Evolutionary conservation across 495 filamentous ascomycete genomes (phyloP), one percentile per base, ranked within the genome.

Genomic region (Xylaria venustula): DNA sequence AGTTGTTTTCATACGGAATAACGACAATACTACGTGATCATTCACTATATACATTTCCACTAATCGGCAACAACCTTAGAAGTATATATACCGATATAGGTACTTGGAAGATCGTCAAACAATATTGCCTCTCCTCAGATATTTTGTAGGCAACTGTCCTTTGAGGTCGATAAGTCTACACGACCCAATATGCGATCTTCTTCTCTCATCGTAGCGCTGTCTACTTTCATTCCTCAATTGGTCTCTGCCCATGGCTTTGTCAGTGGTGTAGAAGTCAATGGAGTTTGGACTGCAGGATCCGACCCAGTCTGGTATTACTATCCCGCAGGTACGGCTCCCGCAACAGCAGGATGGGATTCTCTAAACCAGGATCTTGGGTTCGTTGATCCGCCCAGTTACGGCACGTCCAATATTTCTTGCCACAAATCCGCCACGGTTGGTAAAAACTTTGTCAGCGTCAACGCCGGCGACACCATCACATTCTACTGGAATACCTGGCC

Each of bases 211-310:
- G 30, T 40, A 30, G 54, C 54, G 6, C 20, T 44, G 1, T 17
- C 44, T 30, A 37, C 45, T 30, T 36, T 30, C 19, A 17, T 49
- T 15, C 28, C 41, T 25, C 42, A 40, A 17, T 40, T 65, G 1
- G 51, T 23, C 49, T 77, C 80, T 54, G 85, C 82, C 58, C 86
- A 89, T 73, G 86, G 86, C 26, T 83, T 80, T 58, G 85, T 88
- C 37, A 74, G 73, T 44, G 80, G 85, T 62, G 78, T 86, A 61
- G 76, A 87, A 23, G 78, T 83, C 63, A 85, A 83, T 12, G 85
- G 84, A 15, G 50, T 25, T 20, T 65, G 58, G 63, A 62, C 58
- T 6, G 58, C 53, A 12, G 63, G 63, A 0, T 49, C 47, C 0
- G 54, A 65, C 23, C 63, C 63, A 7, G 58, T 65, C 19, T 65